A percentile compares a stretch with the other conserved stretches of the same genome.
Evolutionary conservation across 345 rosid species (phyloP).

Genomic region (Limnanthes douglasii): DNA sequence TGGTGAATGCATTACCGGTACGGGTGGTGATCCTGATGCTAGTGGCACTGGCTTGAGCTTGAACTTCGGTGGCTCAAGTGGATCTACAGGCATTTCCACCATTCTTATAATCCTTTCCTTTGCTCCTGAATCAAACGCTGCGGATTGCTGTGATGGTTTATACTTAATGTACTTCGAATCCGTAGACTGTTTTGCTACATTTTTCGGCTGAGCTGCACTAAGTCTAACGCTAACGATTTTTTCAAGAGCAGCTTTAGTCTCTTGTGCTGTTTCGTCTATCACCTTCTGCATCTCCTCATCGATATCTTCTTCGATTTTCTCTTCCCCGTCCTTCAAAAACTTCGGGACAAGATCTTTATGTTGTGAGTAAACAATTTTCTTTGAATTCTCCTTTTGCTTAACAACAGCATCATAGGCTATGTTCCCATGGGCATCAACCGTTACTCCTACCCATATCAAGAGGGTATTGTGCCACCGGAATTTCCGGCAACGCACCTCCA

Average conservation of each 20-base stretch:
- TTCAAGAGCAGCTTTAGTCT: constrained; percentile 66
- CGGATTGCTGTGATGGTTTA: constrained; percentile 78
- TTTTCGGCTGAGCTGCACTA: constrained; percentile 92
- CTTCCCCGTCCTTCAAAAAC: constrained; percentile 37
- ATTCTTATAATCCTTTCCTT: constrained; percentile 85
- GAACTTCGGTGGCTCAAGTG: constrained; percentile 96
- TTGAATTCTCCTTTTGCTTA: constrained; percentile 28
- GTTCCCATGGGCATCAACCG: constrained; percentile 79
- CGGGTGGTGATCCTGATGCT: constrained; percentile 98
- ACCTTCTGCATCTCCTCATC: constrained; percentile 48
- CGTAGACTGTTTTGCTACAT: constrained; percentile 63
- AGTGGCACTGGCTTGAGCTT: constrained; percentile 83
- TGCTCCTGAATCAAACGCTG: constrained; percentile 85
- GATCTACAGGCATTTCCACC: constrained; percentile 98
- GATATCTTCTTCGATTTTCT: constrained; percentile 8
- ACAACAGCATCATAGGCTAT: constrained; percentile 90
- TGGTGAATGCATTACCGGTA: constrained; percentile 94
- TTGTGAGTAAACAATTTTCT: constrained; percentile 63
- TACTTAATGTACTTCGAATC: constrained; percentile 76
- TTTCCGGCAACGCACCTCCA: constrained; percentile 98
- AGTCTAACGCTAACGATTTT: constrained; percentile 80
- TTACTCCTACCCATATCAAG: constrained; percentile 49
- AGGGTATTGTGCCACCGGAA: constrained; percentile 78
- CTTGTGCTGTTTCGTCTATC: constrained; percentile 61
- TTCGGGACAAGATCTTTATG: constrained; percentile 75